These are phyloP conservation scores for Viola odorata DNA, from an alignment of 345 rosid species.

Conservation along the genomic window DNA sequence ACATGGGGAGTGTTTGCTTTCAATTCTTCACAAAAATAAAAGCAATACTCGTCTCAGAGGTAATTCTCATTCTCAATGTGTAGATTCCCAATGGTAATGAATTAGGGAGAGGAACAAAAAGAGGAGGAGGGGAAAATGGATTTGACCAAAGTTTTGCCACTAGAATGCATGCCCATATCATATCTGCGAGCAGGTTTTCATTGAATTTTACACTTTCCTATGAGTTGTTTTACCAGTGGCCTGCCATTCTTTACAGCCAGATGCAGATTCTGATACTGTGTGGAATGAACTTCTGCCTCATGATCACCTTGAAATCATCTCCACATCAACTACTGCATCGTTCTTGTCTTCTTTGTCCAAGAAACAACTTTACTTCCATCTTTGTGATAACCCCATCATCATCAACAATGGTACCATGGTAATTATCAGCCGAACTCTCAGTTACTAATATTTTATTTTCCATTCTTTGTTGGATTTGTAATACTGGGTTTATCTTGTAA, in stretches of 20 bases:
- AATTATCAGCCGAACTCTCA: background rate
- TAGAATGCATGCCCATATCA: constrained; percentile 9
- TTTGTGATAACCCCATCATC: constrained; percentile 4
- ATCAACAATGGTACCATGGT: background rate
- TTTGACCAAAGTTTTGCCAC: background rate
- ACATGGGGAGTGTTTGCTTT: too few relatives aligned
- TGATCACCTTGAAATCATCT: background rate
- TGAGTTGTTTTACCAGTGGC: too few relatives aligned
- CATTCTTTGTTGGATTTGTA: background rate
- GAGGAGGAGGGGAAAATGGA: background rate
- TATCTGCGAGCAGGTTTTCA: constrained; percentile 11
- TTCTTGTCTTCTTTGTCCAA: constrained; percentile 4
- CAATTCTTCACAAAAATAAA: too few relatives aligned
- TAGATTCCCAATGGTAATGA: too few relatives aligned
- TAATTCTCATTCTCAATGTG: background rate
- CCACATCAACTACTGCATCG: background rate
- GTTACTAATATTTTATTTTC: background rate
- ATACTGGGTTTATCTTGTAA: background rate
- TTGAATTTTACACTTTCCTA: too few relatives aligned
- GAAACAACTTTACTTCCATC: background rate
- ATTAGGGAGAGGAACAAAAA: background rate
- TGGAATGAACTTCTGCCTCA: background rate
- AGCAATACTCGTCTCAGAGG: background rate
- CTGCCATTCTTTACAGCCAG: constrained; percentile 1
- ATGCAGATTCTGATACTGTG: constrained; percentile 9